These are phyloP conservation scores for Penicillium pulvis DNA, from an alignment of 495 filamentous ascomycete genomes.

Conservation along the genomic window DNA sequence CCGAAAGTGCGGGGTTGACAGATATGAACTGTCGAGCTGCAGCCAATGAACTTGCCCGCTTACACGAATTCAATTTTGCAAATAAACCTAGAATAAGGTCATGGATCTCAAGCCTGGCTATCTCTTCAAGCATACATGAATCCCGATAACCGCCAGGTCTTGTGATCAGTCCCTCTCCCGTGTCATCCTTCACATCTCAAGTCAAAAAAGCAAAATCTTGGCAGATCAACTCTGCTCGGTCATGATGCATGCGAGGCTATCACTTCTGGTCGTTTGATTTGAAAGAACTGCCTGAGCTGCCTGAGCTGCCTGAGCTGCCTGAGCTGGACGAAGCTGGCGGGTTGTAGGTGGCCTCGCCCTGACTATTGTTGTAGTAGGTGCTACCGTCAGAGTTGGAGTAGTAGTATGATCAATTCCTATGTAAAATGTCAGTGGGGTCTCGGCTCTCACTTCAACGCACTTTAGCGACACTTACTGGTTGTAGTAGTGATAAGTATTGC, in stretches of 20 bases:
- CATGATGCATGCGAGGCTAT: too few species aligned
- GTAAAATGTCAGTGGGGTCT: background rate
- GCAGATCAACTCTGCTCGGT: too few species aligned
- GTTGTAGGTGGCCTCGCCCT: conserved; percentile 8
- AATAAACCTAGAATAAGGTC: background rate
- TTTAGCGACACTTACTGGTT: conserved; percentile 36
- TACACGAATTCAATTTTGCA: background rate
- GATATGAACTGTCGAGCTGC: background rate
- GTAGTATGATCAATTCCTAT: conserved; percentile 52
- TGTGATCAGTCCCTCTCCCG: background rate
- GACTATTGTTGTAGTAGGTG: conserved; percentile 47
- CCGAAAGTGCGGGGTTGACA: background rate
- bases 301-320: background rate
- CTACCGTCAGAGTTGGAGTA: conserved; percentile 54
- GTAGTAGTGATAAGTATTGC: conserved; percentile 53
- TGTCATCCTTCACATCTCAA: background rate
- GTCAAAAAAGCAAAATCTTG: background rate
- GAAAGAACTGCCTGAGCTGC: background rate
- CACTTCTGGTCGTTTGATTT: too few species aligned
- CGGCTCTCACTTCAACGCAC: background rate
- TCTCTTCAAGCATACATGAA: background rate
- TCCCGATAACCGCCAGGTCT: background rate
- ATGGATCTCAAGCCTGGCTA: background rate
- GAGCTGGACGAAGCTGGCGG: background rate
- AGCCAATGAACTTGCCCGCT: background rate